Evolutionary conservation across 2,329 filamentous ascomycete species (phyloP), one percentile per base, ranked within the genome.

Genomic region (Pestalotiopsis sp.): DNA sequence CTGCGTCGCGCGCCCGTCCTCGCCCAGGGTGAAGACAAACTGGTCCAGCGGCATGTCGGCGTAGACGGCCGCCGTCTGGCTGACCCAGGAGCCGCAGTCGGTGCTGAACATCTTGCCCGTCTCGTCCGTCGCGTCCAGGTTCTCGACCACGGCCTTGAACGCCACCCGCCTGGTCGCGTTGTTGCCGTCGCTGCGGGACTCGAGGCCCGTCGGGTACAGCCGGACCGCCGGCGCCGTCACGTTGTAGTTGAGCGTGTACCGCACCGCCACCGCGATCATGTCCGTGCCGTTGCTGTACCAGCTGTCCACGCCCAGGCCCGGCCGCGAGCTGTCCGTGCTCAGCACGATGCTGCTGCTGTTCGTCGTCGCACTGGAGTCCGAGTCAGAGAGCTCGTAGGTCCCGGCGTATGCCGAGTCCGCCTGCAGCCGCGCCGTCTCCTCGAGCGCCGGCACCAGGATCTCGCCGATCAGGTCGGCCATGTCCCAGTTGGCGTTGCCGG

Each of bases 261-360:
- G 69, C 27, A 75, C 69, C 66, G 73, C 75, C 5, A 77, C 65
- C 1, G 71, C 59, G 1, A 74, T 59, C 75, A 77, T 76, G 68
- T 77, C 75, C 31, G 73, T 76, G 12, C 75, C 75, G 56, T 77
- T 77, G 66, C 75, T 76, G 3, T 74, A 56, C 76, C 75, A 76
- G 49, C 31, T 36, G 3, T 75, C 72, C 36, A 77, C 64, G 4
- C 73, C 75, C 1, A 77, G 67, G 0, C 76, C 76, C 12, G 75
- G 76, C 12, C 71, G 68, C 20, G 66, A 57, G 1, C 70, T 31
- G n/a, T 75, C 74, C 5, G 74, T 75, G 63, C 67, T 71, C 2
- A 78, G 72, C 4, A 69, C 70, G 1, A 77, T 31, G 4, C 68
- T 72, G 61, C 72, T 75, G 27, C 4, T 23, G 59, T 75, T 73